Base-by-base conservation (phyloP, 305 asterid genomes). In the Striga hermonthica region DNA sequence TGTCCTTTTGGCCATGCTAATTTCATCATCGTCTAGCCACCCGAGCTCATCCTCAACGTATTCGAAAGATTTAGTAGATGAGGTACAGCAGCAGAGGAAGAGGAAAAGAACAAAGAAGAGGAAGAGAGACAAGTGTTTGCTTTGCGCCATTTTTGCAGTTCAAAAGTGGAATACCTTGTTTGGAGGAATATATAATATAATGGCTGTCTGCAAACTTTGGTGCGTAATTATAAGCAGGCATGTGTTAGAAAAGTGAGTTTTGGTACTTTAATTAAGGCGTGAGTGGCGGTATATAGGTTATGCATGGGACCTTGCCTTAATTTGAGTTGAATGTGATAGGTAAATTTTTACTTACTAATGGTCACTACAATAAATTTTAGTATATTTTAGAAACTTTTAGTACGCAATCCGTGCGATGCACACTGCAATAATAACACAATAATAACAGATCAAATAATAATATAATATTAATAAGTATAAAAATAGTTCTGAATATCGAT, bases 11-110 rank as follows among this genome's bases (percentile, higher is more conserved):
- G 84, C 64, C 85, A 79, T 82, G 74, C 59, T 76, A 3, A 84
- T 63, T 43, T 84, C 90, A 59, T 81, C 88, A 28, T 75, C 89
- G 62, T 79, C 84, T 36, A 82, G 67, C 97, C 87, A 80, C 14
- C 76, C 79, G 45, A 83, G 72, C 64, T 90, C 88, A 49, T 82
- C 80, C 37, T 78, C 1, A 22, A 22, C 72, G 41, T 80, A 47
- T n/a, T 47, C 53, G n/a, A 11, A 86, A 49, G 79, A 82, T 43
- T 13, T 72, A 58, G 90, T 80, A 49, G 73, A 72, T 43, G 70
- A 81, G 61, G 8, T 53, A 68, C 9, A 59, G 34, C 71, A 70
- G 57, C 72, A 67, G 53, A 50, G 67, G 40, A 78, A 55, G 60
- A 56, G 54, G 60, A 64, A 44, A 36, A 63, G n/a, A 62, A 65